Evolutionary conservation across 1,284 basidiomycete genomes (phyloP), one percentile per base, ranked within the genome.

Genomic region (Cutaneotrichosporon dermatis): DNA sequence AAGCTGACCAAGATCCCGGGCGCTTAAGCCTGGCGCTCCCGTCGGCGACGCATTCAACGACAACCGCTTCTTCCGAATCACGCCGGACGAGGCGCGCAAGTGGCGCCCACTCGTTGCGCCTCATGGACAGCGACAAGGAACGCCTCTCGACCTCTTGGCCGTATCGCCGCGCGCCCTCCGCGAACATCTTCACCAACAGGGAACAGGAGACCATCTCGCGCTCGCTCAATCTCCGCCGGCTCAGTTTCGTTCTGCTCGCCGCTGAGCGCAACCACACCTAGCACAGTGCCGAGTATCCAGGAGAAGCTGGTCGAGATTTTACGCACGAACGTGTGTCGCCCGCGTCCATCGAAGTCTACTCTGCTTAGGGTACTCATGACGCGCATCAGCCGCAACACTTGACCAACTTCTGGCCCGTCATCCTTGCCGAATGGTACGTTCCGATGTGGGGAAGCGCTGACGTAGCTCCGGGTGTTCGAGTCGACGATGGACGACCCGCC

Each of bases 241-340:
- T 99, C 48, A 90, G 93, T 5, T 92, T 91, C 69, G 84, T 90
- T 16, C 78, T 99, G 9, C 87, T 92, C 57, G 82, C 89, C 0
- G 91, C 88, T 9, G 90, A 93, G 66, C 88, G 88, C 75, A 93
- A 99, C 73, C 87, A 90, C 96, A 91, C 79, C 77, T 99, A 45
- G 86, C 86, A 0, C 90, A 94, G 65, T 99, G 35, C 96, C 96
- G 3, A 85, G 84, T 45, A 91, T 99, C 33, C 94, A 98, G 76
- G 96, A 99, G 78, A 96, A 92, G 78, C 81, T 99, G 15, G 96
- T 98, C 7, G 96, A 99, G 65, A 86, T 95, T 2, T 79, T 99
- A 49, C 85, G 91, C 1, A 79, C 79, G 51, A 89, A 87, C 60
- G 84, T 87, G 82, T 89, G 1, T 86, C 90, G 9, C 88, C 1